Percentiles rank a stretch among this genome's conserved stretches.
These are phyloP conservation scores for Musa balbisiana DNA, from an alignment of 202 grass and related monocot species.

Conservation along the genomic window DNA sequence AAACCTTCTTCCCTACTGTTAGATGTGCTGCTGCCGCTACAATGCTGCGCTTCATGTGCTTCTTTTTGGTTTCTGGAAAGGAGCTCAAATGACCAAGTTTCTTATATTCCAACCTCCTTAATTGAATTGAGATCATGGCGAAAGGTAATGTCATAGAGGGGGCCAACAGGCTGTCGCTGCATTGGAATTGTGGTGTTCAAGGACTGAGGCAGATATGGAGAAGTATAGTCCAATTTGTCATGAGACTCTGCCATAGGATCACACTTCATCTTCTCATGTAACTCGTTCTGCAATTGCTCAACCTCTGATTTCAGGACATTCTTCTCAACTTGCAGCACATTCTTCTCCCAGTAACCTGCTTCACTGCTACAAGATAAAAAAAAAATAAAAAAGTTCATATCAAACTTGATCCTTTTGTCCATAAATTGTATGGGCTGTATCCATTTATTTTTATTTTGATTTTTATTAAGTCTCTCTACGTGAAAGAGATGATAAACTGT, in stretches of 20 bases:
- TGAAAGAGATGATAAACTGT: neutral
- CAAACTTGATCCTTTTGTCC: neutral
- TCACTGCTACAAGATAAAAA: neutral
- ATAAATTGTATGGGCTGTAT: neutral
- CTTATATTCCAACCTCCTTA: neutral
- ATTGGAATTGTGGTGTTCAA: neutral
- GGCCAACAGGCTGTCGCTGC: neutral
- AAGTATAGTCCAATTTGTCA: neutral
- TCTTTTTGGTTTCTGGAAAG: conserved; percentile 14
- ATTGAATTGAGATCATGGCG: conserved; percentile 15
- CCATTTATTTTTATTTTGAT: neutral
- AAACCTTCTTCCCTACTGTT: neutral
- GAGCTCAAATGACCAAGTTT: conserved; percentile 23
- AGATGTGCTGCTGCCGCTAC: conserved; percentile 1
- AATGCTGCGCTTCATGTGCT: conserved; percentile 12
- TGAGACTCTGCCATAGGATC: neutral
- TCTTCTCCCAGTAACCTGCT: conserved; percentile 19
- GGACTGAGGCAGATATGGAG: neutral
- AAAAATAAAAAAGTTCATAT: too few relatives aligned
- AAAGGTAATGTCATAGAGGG: conserved; percentile 6
- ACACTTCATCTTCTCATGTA: conserved; percentile 5
- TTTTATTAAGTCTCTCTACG: neutral
- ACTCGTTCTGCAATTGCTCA: conserved; percentile 6
- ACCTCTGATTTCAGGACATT: neutral
- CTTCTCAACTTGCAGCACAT: conserved; percentile 24